Evolutionary conservation across 108 stramenopile genomes (phyloP), one percentile per base, ranked within the genome.

Genomic region (Mediolabrus comicus): DNA sequence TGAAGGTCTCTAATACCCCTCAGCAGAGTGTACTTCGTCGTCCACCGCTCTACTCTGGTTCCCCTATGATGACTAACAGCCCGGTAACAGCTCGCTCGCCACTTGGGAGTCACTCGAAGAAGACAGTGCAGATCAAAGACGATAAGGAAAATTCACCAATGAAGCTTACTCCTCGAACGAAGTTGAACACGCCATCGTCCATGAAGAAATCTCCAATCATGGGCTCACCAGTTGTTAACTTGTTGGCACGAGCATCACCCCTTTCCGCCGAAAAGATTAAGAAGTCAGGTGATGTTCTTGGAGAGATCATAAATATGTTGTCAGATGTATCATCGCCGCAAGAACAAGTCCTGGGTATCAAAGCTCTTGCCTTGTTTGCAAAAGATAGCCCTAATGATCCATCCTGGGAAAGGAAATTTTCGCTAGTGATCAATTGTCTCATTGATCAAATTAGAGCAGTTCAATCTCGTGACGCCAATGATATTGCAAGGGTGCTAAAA

Each of bases 331-430:
- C 27, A 26, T 69, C 73, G 6, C 60, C 49, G 11, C 73, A 74
- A 29, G 73, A 79, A 28, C 78, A 69, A 31, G 74, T 31, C 29
- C 34, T 79, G 3, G 78, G 73, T 57, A 74, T 79, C 27, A 67
- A 75, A 43, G 60, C 67, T 2, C 60, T 79, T 9, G 67, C 68
- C 0, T 41, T 75, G 16, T 75, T 75, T 61, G 78, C 78, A 28
- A 79, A 70, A 30, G 74, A 70, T 11, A 39, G 74, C n/a, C 27
- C 55, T 25, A 39, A 39, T 17, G 61, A 79, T 58, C 67, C 67
- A 8, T 62, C 52, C 17, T 79, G 78, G 78, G 53, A 79, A n/a
- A 36, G 38, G 6, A 70, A 69, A 31, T 79, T 79, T 59, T 22
- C 67, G 4, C 7, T 55, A 7, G 74, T 79, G 7, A 56, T 79